phyloP scores from a whole-genome alignment of 768 basidiomycete species.

The Hygrocybe punicea region DNA sequence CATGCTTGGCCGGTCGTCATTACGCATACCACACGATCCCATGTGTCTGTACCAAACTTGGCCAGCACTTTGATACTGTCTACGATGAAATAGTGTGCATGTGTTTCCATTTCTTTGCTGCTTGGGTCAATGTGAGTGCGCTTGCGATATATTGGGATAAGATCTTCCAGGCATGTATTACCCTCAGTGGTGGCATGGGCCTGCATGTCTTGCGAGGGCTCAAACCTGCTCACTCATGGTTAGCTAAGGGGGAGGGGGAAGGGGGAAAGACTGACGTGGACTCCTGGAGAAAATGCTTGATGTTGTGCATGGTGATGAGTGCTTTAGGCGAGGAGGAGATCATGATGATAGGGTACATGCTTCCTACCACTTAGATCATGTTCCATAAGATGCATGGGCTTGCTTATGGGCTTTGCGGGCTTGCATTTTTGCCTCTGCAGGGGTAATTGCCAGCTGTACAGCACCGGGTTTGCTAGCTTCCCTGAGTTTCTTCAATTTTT shows the following conservation, averaged over 20 bases:
- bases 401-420: slow-evolving; percentile 70
- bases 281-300: too few species aligned
- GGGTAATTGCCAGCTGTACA: slow-evolving; percentile 32
- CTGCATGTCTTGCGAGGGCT: slow-evolving; percentile 71
- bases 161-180: slow-evolving; percentile 72
- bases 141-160: slow-evolving; percentile 83
- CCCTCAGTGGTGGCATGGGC: slow-evolving; percentile 66
- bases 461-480: slow-evolving; percentile 59
- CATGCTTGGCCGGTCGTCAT: too few species aligned
- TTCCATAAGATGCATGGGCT: neutral
- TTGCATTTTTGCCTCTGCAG: slow-evolving; percentile 57
- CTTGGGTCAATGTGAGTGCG: too few species aligned
- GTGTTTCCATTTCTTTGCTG: too few species aligned
- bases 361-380: slow-evolving; percentile 41
- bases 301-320: slow-evolving; percentile 97
- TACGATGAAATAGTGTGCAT: too few species aligned
- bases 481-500: slow-evolving; percentile 75
- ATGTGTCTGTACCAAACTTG: too few species aligned
- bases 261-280: too few species aligned
- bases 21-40: too few species aligned
- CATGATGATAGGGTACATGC: slow-evolving; percentile 91
- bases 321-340: slow-evolving; percentile 95
- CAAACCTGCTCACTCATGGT: slow-evolving; percentile 54
- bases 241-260: slow-evolving; percentile 89
- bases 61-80: too few species aligned